Conservation (phyloP, 371 early-diverging fungal genomes). For the Saksenaea oblongispora region DNA sequence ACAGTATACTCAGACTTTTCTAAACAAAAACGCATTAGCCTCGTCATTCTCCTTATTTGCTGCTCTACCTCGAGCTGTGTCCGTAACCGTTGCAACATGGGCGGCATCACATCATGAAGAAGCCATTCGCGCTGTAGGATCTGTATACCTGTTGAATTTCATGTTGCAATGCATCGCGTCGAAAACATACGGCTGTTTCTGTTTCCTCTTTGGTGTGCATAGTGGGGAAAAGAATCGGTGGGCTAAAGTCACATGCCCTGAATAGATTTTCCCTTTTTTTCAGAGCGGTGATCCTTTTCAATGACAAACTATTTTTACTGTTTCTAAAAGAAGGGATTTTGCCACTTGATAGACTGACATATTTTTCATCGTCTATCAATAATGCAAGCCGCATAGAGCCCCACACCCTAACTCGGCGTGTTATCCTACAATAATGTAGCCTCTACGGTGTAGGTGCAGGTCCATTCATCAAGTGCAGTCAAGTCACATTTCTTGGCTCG, state of each 20-base stretch:
- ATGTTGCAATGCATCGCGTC: neutral
- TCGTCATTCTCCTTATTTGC: neutral
- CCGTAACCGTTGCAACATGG: conserved; percentile 23
- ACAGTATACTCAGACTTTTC: conserved; percentile 29
- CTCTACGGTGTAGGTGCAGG: too few relatives aligned
- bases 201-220: conserved; percentile 1
- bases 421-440: too few relatives aligned
- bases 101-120: conserved; percentile 34
- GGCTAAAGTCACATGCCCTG: neutral
- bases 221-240: neutral
- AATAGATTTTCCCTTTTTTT: neutral
- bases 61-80: conserved; percentile 29
- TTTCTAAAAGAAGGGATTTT: too few relatives aligned
- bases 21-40: neutral
- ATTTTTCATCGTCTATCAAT: too few relatives aligned
- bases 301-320: neutral
- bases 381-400: too few relatives aligned
- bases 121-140: conserved; percentile 38
- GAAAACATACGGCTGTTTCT: neutral
- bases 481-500: too few relatives aligned
- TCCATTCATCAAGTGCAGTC: too few relatives aligned
- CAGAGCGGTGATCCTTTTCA: neutral
- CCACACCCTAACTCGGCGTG: too few relatives aligned
- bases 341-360: too few relatives aligned
- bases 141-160: conserved; percentile 9